phyloP scores from a whole-genome alignment of 768 basidiomycete genomes.

The Phaeotremella fagi region DNA sequence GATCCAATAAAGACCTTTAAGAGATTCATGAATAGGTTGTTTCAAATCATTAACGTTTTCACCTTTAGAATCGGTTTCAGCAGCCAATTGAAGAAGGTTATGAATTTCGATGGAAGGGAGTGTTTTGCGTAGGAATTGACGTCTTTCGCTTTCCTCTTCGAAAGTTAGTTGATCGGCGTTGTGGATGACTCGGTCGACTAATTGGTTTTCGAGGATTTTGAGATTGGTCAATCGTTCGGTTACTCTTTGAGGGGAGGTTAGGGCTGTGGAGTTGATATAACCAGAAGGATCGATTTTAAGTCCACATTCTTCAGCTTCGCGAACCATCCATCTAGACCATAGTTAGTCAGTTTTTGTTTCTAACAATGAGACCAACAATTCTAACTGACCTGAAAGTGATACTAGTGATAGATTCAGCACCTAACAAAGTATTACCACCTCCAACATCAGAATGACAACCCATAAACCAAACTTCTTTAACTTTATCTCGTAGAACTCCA shows the following conservation, averaged over 20 bases:
- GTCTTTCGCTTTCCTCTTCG: background rate
- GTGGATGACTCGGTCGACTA: too few species aligned
- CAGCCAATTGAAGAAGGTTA: background rate
- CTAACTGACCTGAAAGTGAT: slow-evolving; percentile 23
- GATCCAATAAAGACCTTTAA: slow-evolving; percentile 14
- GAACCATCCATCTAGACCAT: slow-evolving; percentile 29
- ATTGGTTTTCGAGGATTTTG: background rate
- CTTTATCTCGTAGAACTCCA: background rate
- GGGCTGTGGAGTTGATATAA: slow-evolving; percentile 9
- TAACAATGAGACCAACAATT: background rate
- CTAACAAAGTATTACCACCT: slow-evolving; percentile 18
- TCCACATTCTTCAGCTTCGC: slow-evolving; percentile 24
- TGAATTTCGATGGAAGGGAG: background rate
- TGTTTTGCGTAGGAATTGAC: background rate
- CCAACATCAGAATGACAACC: slow-evolving; percentile 27
- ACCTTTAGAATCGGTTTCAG: background rate
- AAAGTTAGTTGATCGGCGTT: background rate
- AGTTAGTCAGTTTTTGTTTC: background rate
- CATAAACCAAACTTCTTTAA: slow-evolving; percentile 24
- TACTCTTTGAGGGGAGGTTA: background rate
- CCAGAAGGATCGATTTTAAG: slow-evolving; percentile 20
- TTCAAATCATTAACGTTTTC: background rate
- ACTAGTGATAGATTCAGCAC: slow-evolving; percentile 11
- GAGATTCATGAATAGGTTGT: slow-evolving; percentile 4
- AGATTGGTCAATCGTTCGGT: background rate